phyloP scores from a whole-genome alignment of 2,329 filamentous ascomycete genomes.

The Hymenotorrendiella dingleyae region DNA sequence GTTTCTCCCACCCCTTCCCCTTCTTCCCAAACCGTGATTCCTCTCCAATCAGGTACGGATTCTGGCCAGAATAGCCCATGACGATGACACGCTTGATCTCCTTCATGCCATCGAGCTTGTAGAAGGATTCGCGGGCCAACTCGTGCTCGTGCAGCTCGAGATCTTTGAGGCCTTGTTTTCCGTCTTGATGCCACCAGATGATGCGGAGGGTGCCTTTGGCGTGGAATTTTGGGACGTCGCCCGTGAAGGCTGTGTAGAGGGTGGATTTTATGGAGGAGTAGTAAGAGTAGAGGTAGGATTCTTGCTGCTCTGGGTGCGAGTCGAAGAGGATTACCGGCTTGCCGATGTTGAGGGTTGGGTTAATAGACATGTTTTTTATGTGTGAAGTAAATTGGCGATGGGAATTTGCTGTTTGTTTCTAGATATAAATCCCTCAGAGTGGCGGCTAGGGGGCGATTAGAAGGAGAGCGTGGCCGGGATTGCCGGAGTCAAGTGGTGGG shows the following conservation, averaged over 20 bases:
- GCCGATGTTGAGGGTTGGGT: constrained; percentile 9
- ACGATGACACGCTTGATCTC: constrained; percentile 22
- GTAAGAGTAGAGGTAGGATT: constrained; percentile 21
- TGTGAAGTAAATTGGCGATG: too few species aligned
- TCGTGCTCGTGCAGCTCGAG: constrained; percentile 23
- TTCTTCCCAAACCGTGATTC: constrained; percentile 1
- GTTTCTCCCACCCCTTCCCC: constrained; percentile 2
- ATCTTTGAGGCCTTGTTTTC: constrained; percentile 22
- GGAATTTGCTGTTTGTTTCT: too few species aligned
- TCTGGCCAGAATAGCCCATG: constrained; percentile 24
- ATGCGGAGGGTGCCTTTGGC: constrained; percentile 21
- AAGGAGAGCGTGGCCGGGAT: too few species aligned
- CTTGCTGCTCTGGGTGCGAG: constrained; percentile 25
- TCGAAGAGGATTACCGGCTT: constrained; percentile 24
- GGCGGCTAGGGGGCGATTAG: too few species aligned
- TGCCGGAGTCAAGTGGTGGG: too few species aligned
- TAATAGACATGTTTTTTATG: too few species aligned
- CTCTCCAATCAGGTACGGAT: constrained; percentile 19
- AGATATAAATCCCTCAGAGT: too few species aligned
- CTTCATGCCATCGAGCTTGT: constrained; percentile 17
- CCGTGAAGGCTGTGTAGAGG: constrained; percentile 22
- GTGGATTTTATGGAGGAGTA: constrained; percentile 17
- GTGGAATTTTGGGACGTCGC: constrained; percentile 21
- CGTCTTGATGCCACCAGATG: constrained; percentile 22
- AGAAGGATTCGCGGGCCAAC: constrained; percentile 19